Evolutionary conservation across 2,329 filamentous ascomycete species (phyloP).

Genomic region (Sporothrix dimorphospora): DNA sequence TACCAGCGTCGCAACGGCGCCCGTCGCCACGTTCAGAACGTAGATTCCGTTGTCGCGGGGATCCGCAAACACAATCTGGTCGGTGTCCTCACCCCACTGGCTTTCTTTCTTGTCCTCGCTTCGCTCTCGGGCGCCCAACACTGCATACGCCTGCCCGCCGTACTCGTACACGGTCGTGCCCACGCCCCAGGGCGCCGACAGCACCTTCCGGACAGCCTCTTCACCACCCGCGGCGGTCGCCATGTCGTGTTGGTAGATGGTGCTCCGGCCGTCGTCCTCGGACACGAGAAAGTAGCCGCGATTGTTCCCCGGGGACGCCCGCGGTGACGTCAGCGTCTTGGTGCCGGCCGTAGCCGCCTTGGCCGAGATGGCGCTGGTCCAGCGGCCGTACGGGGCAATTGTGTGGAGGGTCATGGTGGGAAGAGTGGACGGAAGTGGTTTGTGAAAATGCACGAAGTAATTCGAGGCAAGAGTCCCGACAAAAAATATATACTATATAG

Average conservation of each 20-base stretch:
- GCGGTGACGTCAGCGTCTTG: slow-evolving; percentile 41
- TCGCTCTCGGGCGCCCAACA: slow-evolving; percentile 45
- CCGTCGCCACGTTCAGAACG: slow-evolving; percentile 45
- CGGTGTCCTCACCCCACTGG: not conserved
- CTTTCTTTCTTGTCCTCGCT: not conserved
- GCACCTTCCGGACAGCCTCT: slow-evolving; percentile 40
- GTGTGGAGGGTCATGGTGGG: slow-evolving; percentile 33
- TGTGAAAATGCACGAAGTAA: not conserved
- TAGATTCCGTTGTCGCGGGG: slow-evolving; percentile 47
- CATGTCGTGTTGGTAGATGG: slow-evolving; percentile 48
- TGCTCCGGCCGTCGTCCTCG: slow-evolving; percentile 46
- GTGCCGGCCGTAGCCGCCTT: slow-evolving; percentile 45
- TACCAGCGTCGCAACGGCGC: slow-evolving; percentile 42
- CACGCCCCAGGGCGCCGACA: slow-evolving; percentile 50
- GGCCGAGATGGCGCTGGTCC: slow-evolving; percentile 46
- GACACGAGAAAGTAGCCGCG: slow-evolving; percentile 46
- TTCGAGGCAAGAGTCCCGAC: not conserved
- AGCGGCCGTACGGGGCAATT: slow-evolving; percentile 44
- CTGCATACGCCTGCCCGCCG: slow-evolving; percentile 51
- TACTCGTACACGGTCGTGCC: slow-evolving; percentile 56
- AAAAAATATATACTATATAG: no score
- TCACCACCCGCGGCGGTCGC: slow-evolving; percentile 34
- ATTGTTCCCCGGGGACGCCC: slow-evolving; percentile 39
- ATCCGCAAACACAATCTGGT: slow-evolving; percentile 51
- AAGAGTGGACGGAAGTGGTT: not conserved